These are phyloP conservation scores for Diospyros lotus DNA, from an alignment of 148 eudicot genomes.

Conservation along the genomic window DNA sequence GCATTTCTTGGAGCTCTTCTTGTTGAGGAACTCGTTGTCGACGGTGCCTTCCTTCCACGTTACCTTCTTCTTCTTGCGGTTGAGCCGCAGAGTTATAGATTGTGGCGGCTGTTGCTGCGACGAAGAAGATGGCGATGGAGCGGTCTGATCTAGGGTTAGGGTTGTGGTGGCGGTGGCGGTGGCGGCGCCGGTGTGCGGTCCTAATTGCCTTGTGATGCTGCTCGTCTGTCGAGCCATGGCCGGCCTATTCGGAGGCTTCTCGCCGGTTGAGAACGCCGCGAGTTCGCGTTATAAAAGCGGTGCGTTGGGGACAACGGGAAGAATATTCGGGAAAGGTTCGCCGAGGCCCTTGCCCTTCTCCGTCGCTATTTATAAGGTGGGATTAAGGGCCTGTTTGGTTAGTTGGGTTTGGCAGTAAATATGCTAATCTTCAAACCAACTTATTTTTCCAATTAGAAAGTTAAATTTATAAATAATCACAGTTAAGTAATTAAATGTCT, in stretches of 20 bases:
- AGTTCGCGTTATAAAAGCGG: not conserved
- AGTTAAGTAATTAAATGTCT: too few relatives aligned
- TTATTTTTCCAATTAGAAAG: too few relatives aligned
- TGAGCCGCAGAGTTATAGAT: constrained; percentile 64
- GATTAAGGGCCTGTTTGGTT: not conserved
- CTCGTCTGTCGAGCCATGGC: constrained; percentile 14
- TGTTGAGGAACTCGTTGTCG: constrained; percentile 79
- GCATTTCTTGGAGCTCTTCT: constrained; percentile 88
- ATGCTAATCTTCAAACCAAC: too few relatives aligned
- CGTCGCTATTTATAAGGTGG: not conserved
- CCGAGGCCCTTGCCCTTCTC: not conserved
- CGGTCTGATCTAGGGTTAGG: constrained; percentile 22
- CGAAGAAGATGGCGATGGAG: constrained; percentile 20
- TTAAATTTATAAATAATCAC: too few relatives aligned
- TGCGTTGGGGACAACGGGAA: not conserved
- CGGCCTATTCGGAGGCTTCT: not conserved
- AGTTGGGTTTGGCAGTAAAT: not conserved
- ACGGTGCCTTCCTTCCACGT: constrained; percentile 87
- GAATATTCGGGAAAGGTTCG: not conserved
- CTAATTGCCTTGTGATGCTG: constrained; percentile 2
- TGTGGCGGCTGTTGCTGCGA: constrained; percentile 24
- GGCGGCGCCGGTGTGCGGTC: constrained; percentile 5
- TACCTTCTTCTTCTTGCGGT: constrained; percentile 75
- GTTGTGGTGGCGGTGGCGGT: constrained; percentile 24
- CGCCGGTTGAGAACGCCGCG: not conserved